These are phyloP conservation scores for Ustilago bromivora DNA, from an alignment of 1,284 basidiomycete genomes.

Conservation along the genomic window DNA sequence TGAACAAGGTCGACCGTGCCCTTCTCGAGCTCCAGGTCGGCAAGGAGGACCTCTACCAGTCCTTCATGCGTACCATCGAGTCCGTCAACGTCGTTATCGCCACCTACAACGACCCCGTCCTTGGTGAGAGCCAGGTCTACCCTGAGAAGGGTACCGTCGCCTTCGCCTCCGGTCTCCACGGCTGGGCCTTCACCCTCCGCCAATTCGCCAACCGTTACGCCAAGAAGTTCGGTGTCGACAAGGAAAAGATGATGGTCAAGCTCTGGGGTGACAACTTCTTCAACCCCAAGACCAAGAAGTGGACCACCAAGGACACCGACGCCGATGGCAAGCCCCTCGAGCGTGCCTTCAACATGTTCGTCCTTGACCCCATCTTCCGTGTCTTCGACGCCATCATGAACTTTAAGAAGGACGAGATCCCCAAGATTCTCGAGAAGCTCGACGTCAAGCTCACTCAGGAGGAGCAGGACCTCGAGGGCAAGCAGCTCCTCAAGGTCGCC, in stretches of 20 bases:
- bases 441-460: slow-evolving; percentile 90
- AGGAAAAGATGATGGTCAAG: slow-evolving; percentile 97
- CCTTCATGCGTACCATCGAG: slow-evolving; percentile 97
- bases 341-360: slow-evolving; percentile 78
- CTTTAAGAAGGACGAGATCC: slow-evolving; percentile 95
- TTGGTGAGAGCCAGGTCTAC: slow-evolving; percentile 99
- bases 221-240: slow-evolving; percentile 99
- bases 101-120: slow-evolving; percentile 92
- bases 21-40: slow-evolving; percentile 97
- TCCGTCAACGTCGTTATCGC: slow-evolving; percentile 99
- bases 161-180: slow-evolving; percentile 99
- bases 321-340: slow-evolving; percentile 87
- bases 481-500: slow-evolving; percentile 94
- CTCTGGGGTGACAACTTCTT: slow-evolving; percentile 99
- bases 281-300: slow-evolving; percentile 97
- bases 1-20: slow-evolving; percentile 99
- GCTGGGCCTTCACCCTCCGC: slow-evolving; percentile 99
- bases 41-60: slow-evolving; percentile 98
- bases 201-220: slow-evolving; percentile 95
- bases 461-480: slow-evolving; percentile 95
- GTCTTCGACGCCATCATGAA: slow-evolving; percentile 99
- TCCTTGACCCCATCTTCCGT: slow-evolving; percentile 99
- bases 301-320: slow-evolving; percentile 84
- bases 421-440: slow-evolving; percentile 92
- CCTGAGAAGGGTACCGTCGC: slow-evolving; percentile 98